Evolutionary conservation across 371 early-diverging fungal genomes (phyloP), one percentile per base, ranked within the genome.

Genomic region (Mortierella sp.): DNA sequence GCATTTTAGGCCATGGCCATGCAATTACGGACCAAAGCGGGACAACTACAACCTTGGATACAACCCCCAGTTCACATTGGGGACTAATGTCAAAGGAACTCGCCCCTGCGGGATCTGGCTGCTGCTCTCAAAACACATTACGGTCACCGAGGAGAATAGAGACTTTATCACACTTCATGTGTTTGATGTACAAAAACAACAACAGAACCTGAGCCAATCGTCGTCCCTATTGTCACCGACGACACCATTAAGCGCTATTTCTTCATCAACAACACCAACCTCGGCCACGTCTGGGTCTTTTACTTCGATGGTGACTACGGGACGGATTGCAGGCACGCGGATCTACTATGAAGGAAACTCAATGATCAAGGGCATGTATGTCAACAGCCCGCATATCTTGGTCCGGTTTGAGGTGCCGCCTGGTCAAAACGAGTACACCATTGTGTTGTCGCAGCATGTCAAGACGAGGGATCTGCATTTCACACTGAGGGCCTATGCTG

Each of bases 91-190:
- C 6, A 87, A 89, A 14, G 90, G 91, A 55, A 88, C 89, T 14
- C 85, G 90, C 34, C 90, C 91, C 4, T 91, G 92, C 14, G 92
- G 90, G 1, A 94, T 96, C 26, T 96, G 95, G 96, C 76, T 97
- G 21, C 85, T 97, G 44, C 89, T 97, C 26, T 93, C 95, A 50
- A 96, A 97, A 82, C 97, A 97, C 73, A 90, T 96, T 54, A 92
- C 92, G 43, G 89, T 90, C 50, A 96, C 95, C 48, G 96, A 95
- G 74, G 95, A 96, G 77, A 96, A 96, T 82, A 89, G 89, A 19
- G 97, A 97, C 74, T 97, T 93, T 78, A 96, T 97, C 55, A 95
- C 98, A 1, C 78, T 96, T 11, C 96, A 96, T 86, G 90, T 97
- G 5, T 97, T 95, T 82, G 91, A 91, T 54, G 88, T 91, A 69